These are phyloP conservation scores for Acmispon strigosus DNA, from an alignment of 306 rosid species.

Conservation along the genomic window DNA sequence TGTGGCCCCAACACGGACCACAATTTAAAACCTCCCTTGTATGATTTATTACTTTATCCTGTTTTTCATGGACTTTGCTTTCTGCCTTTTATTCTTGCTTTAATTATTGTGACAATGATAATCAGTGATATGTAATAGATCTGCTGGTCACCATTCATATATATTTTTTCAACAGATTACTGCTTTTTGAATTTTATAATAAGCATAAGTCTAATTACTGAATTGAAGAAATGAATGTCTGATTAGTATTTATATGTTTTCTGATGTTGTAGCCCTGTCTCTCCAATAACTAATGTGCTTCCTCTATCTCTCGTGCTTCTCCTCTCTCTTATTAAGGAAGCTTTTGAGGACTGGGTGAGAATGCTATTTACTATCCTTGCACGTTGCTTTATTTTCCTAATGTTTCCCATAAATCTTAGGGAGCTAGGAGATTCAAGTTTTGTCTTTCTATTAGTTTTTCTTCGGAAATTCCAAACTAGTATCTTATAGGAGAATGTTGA, in stretches of 20 bases:
- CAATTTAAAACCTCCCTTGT: not conserved
- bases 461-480: not conserved
- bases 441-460: not conserved
- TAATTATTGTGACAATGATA: not conserved
- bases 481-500: not conserved
- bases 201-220: not conserved
- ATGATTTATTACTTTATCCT: not conserved
- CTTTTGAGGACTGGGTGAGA: slow-evolving; percentile 95
- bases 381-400: not conserved
- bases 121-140: not conserved
- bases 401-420: not conserved
- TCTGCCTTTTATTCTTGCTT: not conserved
- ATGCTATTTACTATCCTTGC: slow-evolving; percentile 8
- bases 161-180: not conserved
- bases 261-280: slow-evolving; percentile 73
- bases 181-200: not conserved
- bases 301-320: slow-evolving; percentile 88
- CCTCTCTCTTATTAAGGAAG: slow-evolving; percentile 84
- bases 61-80: not conserved
- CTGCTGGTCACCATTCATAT: not conserved
- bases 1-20: no score
- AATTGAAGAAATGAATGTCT: not conserved
- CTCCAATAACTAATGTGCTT: slow-evolving; percentile 83
- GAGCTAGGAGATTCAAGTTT: not conserved
- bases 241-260: slow-evolving; percentile 19